Conservation (phyloP, 2,329 filamentous ascomycete species). For the Epichloe typhina region DNA sequence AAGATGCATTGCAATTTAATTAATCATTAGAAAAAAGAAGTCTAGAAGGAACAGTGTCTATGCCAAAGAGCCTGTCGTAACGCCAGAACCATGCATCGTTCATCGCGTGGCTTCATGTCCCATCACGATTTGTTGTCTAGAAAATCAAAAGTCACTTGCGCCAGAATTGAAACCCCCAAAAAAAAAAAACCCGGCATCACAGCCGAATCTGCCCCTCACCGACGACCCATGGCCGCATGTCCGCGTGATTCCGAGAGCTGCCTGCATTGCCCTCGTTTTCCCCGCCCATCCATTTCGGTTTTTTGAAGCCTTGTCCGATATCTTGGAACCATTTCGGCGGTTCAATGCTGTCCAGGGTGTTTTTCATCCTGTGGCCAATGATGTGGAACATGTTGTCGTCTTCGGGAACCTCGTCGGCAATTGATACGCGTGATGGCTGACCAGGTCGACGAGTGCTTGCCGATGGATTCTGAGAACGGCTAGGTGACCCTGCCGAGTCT, state of each 20-base stretch:
- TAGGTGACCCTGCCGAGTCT: slow-evolving; percentile 20
- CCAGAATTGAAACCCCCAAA: too few species aligned
- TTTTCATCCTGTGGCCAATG: slow-evolving; percentile 74
- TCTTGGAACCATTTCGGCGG: slow-evolving; percentile 73
- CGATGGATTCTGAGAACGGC: slow-evolving; percentile 28
- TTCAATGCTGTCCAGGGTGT: slow-evolving; percentile 77
- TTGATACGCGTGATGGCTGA: slow-evolving; percentile 8
- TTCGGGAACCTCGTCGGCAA: slow-evolving; percentile 40
- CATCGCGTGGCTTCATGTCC: too few species aligned
- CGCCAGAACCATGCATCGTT: slow-evolving; percentile 1
- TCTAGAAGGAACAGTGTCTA: neutral
- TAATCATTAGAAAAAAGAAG: accelerated
- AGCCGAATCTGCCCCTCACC: slow-evolving; percentile 20
- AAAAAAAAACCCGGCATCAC: slow-evolving; percentile 1
- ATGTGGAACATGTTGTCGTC: slow-evolving; percentile 75
- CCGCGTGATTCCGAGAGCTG: slow-evolving; percentile 19
- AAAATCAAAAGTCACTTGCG: neutral
- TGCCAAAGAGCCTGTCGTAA: neutral
- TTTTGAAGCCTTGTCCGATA: slow-evolving; percentile 55
- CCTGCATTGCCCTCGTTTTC: slow-evolving; percentile 29
- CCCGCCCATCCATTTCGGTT: slow-evolving; percentile 69
- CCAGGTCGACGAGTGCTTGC: slow-evolving; percentile 17
- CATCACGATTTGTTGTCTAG: too few species aligned
- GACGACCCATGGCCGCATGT: slow-evolving; percentile 47
- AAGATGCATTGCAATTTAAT: neutral